phyloP scores from a whole-genome alignment of 495 filamentous ascomycete species.

The Aspergillus bertholletiae region DNA sequence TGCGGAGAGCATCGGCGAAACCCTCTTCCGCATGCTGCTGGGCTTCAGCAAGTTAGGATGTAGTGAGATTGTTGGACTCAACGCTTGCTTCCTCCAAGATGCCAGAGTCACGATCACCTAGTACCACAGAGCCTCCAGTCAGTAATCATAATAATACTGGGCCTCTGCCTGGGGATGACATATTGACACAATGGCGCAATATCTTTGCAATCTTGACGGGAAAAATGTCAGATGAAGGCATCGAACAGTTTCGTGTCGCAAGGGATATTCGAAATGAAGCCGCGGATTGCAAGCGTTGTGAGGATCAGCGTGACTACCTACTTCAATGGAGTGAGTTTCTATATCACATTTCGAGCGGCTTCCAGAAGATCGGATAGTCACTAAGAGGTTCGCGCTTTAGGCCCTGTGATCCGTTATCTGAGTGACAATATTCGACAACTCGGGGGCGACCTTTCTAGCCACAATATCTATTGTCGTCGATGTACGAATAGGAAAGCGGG shows the following conservation, averaged over 20 bases:
- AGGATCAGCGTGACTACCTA: constrained; percentile 73
- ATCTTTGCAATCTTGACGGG: constrained; percentile 75
- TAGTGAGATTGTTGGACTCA: neutral
- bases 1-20: constrained; percentile 26
- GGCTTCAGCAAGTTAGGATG: neutral
- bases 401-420: constrained; percentile 83
- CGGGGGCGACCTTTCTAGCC: constrained; percentile 65
- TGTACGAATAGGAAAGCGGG: constrained; percentile 68
- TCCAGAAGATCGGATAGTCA: neutral
- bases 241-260: constrained; percentile 65
- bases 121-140: constrained; percentile 15
- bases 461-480: constrained; percentile 77
- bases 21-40: neutral
- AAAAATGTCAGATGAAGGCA: constrained; percentile 62
- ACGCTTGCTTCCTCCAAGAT: constrained; percentile 18
- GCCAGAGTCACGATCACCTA: constrained; percentile 30
- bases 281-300: constrained; percentile 71
- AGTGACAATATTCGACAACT: constrained; percentile 71
- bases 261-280: constrained; percentile 64
- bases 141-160: constrained; percentile 33
- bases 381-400: constrained; percentile 22
- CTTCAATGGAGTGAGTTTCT: constrained; percentile 63
- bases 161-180: constrained; percentile 55
- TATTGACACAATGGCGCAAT: constrained; percentile 67
- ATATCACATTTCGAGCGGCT: neutral